These are phyloP conservation scores for Tremellales sp. DNA, from an alignment of 1,284 basidiomycete genomes.

Conservation along the genomic window DNA sequence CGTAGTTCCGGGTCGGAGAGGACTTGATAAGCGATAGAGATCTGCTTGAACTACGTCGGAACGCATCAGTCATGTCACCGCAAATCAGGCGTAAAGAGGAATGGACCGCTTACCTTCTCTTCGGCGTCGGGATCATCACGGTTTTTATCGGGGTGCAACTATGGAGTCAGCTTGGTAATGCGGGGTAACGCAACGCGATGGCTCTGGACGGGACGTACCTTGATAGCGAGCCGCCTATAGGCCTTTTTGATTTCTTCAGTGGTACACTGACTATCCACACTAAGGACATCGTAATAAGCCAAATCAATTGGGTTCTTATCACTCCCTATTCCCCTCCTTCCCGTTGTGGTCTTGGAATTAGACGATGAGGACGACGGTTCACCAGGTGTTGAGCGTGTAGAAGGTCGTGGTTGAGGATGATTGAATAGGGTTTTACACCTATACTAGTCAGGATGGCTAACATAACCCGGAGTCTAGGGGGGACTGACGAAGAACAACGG, in stretches of 20 bases:
- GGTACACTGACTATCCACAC: conserved; percentile 37
- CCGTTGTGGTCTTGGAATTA: conserved; percentile 29
- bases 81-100: background rate
- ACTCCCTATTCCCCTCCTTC: conserved; percentile 66
- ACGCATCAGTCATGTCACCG: background rate
- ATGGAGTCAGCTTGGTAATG: conserved; percentile 1
- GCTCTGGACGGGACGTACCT: conserved; percentile 51
- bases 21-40: conserved; percentile 78
- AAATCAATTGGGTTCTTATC: conserved; percentile 86
- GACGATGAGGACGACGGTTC: background rate
- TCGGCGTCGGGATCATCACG: conserved; percentile 86
- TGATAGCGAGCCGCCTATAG: conserved; percentile 90
- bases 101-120: conserved; percentile 56
- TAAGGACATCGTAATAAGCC: conserved; percentile 66
- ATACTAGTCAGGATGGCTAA: background rate
- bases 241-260: conserved; percentile 76
- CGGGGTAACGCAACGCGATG: too few species aligned
- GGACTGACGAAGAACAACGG: conserved; percentile 62
- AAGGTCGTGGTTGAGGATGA: conserved; percentile 40
- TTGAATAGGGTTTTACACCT: conserved; percentile 32
- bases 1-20: conserved; percentile 80
- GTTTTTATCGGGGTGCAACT: conserved; percentile 62
- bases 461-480: background rate
- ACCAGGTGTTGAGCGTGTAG: conserved; percentile 9
- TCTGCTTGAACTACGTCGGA: conserved; percentile 66